These are phyloP conservation scores for Aspergillus caelatus DNA, from an alignment of 2,329 filamentous ascomycete species.

Conservation along the genomic window DNA sequence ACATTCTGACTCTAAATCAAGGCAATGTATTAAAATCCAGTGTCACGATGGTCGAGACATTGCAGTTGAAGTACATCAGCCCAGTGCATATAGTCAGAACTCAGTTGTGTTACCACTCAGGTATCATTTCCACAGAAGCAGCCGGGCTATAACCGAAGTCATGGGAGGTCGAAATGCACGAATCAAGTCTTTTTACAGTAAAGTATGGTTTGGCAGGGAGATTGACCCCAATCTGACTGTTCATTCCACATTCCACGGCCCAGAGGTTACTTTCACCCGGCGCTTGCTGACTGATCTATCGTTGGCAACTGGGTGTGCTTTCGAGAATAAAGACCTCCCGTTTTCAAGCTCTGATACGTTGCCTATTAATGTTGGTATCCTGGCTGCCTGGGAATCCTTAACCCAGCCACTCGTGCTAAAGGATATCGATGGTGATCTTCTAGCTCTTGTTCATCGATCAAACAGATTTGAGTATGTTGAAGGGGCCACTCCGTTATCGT, in stretches of 20 bases:
- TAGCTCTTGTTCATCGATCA: constrained; percentile 20
- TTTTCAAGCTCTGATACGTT: not conserved
- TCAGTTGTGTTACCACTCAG: constrained; percentile 65
- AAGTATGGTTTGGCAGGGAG: constrained; percentile 82
- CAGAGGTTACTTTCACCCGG: not conserved
- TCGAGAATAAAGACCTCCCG: no score
- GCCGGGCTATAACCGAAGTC: constrained; percentile 84
- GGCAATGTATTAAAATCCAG: not conserved
- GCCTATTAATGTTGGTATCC: constrained; percentile 16
- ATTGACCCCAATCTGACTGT: not conserved
- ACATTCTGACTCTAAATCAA: not conserved
- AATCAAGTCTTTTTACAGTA: constrained; percentile 98
- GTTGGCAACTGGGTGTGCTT: not conserved
- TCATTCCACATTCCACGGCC: not conserved
- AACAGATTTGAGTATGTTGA: constrained; percentile 18
- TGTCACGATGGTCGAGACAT: not conserved
- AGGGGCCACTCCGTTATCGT: constrained; percentile 7
- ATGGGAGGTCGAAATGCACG: constrained; percentile 91
- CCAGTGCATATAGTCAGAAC: not conserved
- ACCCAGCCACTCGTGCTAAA: constrained; percentile 12
- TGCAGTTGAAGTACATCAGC: not conserved
- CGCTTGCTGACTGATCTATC: constrained; percentile 16
- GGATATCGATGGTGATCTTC: constrained; percentile 16
- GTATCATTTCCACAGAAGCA: constrained; percentile 87
- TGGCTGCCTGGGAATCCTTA: constrained; percentile 22